These are phyloP conservation scores for Lantana camara DNA, from an alignment of 257 asterid species.

Conservation along the genomic window DNA sequence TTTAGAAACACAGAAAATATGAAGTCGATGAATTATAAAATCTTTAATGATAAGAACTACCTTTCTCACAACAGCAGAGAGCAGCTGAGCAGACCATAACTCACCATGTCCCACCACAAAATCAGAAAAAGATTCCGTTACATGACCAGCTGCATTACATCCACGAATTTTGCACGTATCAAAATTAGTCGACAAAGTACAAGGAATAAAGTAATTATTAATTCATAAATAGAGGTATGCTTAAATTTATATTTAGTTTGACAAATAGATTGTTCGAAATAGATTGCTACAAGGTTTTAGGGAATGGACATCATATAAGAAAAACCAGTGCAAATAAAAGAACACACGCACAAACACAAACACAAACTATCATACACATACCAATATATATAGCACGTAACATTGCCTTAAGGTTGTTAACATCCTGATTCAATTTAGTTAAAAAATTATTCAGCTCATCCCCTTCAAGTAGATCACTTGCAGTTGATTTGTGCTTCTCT, in stretches of 20 bases:
- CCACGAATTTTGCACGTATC: conserved; percentile 14
- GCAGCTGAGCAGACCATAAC: conserved; percentile 93
- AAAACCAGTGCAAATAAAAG: too few species aligned
- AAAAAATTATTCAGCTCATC: conserved; percentile 68
- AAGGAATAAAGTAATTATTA: too few species aligned
- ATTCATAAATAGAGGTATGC: too few species aligned
- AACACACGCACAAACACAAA: too few species aligned
- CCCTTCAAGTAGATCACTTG: conserved; percentile 77
- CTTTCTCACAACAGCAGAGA: conserved; percentile 81
- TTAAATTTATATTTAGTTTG: not conserved
- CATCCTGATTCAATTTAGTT: conserved; percentile 65
- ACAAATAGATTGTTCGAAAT: not conserved
- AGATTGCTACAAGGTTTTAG: too few species aligned
- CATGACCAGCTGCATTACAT: conserved; percentile 93
- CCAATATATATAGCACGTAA: conserved; percentile 92
- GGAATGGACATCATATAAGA: too few species aligned
- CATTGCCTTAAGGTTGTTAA: conserved; percentile 88
- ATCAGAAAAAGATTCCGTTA: conserved; percentile 93
- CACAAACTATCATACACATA: conserved; percentile 31
- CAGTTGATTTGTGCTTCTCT: conserved; percentile 82
- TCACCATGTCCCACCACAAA: conserved; percentile 99
- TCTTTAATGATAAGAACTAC: conserved; percentile 40
- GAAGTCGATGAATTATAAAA: conserved; percentile 20
- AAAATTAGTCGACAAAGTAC: conserved; percentile 12
- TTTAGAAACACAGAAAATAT: not conserved